A percentile compares a stretch with the other conserved stretches of the same genome.
phyloP scores from a whole-genome alignment of 345 rosid species.

The Gossypium bickii region DNA sequence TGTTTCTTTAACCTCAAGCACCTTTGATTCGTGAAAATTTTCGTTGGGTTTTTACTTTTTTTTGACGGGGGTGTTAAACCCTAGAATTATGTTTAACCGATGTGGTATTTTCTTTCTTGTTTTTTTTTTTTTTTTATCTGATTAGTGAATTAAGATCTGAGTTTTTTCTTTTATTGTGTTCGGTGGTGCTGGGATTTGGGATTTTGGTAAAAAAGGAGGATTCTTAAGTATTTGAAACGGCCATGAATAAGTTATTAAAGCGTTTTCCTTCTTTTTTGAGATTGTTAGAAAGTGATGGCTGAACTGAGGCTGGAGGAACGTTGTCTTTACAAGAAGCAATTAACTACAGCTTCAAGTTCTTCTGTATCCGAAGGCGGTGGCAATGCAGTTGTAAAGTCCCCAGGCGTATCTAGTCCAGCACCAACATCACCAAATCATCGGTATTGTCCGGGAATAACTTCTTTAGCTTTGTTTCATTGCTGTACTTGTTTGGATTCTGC shows the following conservation, averaged over 20 bases:
- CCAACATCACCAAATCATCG: slow-evolving; percentile 60
- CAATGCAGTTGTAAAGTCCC: slow-evolving; percentile 61
- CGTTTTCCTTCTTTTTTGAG: background rate
- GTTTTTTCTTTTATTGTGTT: slow-evolving; percentile 22
- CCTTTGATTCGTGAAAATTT: background rate
- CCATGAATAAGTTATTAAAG: slow-evolving; percentile 9
- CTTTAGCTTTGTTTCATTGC: background rate
- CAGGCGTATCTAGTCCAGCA: slow-evolving; percentile 63
- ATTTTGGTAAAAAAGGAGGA: slow-evolving; percentile 12
- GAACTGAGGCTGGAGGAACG: slow-evolving; percentile 55
- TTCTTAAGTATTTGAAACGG: slow-evolving; percentile 22
- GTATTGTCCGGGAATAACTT: slow-evolving; percentile 21
- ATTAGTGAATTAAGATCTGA: slow-evolving; percentile 47
- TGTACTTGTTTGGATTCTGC: background rate
- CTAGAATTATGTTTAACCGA: slow-evolving; percentile 5
- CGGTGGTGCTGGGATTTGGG: slow-evolving; percentile 21
- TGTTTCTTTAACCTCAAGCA: slow-evolving; percentile 6
- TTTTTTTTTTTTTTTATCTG: slow-evolving; percentile 25
- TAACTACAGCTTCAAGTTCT: slow-evolving; percentile 62
- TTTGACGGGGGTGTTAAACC: background rate
- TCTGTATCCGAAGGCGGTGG: slow-evolving; percentile 74
- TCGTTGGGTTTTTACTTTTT: background rate
- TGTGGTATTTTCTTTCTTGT: slow-evolving; percentile 16
- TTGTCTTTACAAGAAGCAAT: slow-evolving; percentile 82
- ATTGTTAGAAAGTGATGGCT: slow-evolving; percentile 46